These are phyloP conservation scores for Podospora bellae-mahoneyi DNA, from an alignment of 495 filamentous ascomycete genomes.

Conservation along the genomic window DNA sequence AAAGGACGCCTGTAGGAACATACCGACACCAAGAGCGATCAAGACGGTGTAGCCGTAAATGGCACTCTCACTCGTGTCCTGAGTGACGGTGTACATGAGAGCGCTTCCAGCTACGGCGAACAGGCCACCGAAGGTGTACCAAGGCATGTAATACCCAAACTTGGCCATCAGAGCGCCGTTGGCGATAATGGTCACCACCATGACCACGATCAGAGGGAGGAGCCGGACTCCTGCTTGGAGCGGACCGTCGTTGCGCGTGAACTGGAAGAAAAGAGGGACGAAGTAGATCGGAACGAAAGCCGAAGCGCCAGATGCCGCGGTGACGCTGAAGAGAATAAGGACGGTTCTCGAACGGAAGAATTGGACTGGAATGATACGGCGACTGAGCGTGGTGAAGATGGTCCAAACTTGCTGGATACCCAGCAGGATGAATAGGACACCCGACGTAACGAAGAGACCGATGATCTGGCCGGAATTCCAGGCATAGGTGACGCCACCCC, in stretches of 20 bases:
- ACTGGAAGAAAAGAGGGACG: slow-evolving; percentile 60
- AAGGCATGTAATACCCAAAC: slow-evolving; percentile 54
- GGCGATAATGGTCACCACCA: slow-evolving; percentile 43
- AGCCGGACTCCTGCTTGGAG: slow-evolving; percentile 53
- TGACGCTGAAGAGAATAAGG: slow-evolving; percentile 44
- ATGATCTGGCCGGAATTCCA: slow-evolving; percentile 55
- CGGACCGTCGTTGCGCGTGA: slow-evolving; percentile 47
- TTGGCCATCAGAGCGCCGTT: slow-evolving; percentile 52
- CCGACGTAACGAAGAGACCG: slow-evolving; percentile 47
- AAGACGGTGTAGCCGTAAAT: slow-evolving; percentile 56
- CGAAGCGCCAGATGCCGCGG: slow-evolving; percentile 33
- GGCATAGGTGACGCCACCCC: slow-evolving; percentile 52
- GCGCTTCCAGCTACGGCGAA: slow-evolving; percentile 49
- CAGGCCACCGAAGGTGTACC: slow-evolving; percentile 51
- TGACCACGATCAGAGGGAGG: slow-evolving; percentile 54
- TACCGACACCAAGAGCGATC: slow-evolving; percentile 52
- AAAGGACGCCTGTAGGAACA: slow-evolving; percentile 47
- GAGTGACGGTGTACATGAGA: slow-evolving; percentile 35
- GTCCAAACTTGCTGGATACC: slow-evolving; percentile 48
- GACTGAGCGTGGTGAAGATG: slow-evolving; percentile 42
- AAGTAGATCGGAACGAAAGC: slow-evolving; percentile 45
- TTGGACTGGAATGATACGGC: slow-evolving; percentile 54
- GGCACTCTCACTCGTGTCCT: background rate
- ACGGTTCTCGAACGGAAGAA: slow-evolving; percentile 42
- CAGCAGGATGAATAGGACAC: slow-evolving; percentile 48